Base-by-base conservation (phyloP, 495 filamentous ascomycete species). In the Penicillium coprophilum region DNA sequence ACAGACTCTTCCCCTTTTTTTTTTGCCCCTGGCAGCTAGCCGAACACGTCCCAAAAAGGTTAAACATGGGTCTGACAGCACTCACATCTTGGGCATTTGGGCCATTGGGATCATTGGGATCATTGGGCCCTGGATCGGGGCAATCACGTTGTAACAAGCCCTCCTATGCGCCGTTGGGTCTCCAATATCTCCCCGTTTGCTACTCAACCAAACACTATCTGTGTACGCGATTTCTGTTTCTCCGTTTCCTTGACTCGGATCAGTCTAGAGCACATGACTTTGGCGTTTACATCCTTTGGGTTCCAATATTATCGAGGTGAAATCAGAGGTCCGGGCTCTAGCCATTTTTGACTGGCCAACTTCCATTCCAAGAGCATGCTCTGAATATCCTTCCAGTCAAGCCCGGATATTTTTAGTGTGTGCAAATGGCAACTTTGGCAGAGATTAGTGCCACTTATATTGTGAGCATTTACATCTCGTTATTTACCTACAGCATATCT, bases 61-160 rank as follows among this genome's bases (percentile, higher is more conserved):
- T 54, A 46, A 46, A n/a, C 51, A 11, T 44, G 41, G 47, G 30
- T 54, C 41, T 54, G 39, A 53, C 39, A 53, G 44, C 44, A 28
- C 23, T 17, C n/a, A 3, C 34, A 34, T 30, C 43, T 28, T 46
- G 9, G 43, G 43, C 43, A 46, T 46, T 46, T 46, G 44, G 44
- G 44, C 44, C 17, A 12, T 34, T 15, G n/a, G 8, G n/a, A n/a
- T 1, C 13, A 12, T 34, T 34, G 15, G 15, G 32, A 38, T 7
- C 15, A 15, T 38, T 17, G 32, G n/a, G 34, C 34, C 34, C 15
- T 17, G 7, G n/a, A n/a, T n/a, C n/a, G n/a, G n/a, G n/a, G n/a
- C n/a, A n/a, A n/a, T n/a, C n/a, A n/a, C n/a, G n/a, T n/a, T n/a
- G n/a, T n/a, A n/a, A n/a, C n/a, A n/a, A n/a, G n/a, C n/a, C n/a